These are phyloP conservation scores for Dactylella cylindrospora DNA, from an alignment of 2,329 filamentous ascomycete species.

Conservation along the genomic window DNA sequence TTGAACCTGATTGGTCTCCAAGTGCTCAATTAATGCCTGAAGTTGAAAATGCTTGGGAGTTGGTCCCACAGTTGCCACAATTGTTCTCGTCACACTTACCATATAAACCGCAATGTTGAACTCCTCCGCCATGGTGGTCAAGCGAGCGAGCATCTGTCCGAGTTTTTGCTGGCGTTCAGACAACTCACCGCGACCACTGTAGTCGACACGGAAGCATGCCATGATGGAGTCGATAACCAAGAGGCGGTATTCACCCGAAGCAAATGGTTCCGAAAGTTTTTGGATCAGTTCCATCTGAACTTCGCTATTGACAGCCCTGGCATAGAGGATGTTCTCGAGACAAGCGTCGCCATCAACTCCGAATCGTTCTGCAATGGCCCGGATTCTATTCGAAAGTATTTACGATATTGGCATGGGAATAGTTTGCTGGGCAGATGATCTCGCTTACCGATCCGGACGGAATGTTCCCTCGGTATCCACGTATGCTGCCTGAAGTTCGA, in stretches of 20 bases:
- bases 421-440: not conserved
- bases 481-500: slow-evolving; percentile 55
- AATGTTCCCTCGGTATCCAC: slow-evolving; percentile 70
- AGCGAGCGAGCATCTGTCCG: slow-evolving; percentile 64
- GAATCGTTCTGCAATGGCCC: slow-evolving; percentile 35
- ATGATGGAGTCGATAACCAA: slow-evolving; percentile 70
- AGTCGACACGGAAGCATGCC: slow-evolving; percentile 69
- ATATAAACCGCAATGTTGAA: slow-evolving; percentile 68
- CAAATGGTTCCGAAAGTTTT: slow-evolving; percentile 63
- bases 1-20: slow-evolving; percentile 69
- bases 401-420: not conserved
- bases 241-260: slow-evolving; percentile 65
- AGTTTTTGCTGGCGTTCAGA: slow-evolving; percentile 69
- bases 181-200: slow-evolving; percentile 66
- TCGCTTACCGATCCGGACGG: slow-evolving; percentile 59
- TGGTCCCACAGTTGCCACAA: slow-evolving; percentile 6
- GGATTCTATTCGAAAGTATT: slow-evolving; percentile 14
- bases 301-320: slow-evolving; percentile 67
- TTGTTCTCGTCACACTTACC: slow-evolving; percentile 52
- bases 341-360: slow-evolving; percentile 61
- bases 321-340: slow-evolving; percentile 68
- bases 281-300: slow-evolving; percentile 66
- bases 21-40: slow-evolving; percentile 10
- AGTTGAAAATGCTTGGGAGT: slow-evolving; percentile 4
- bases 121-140: slow-evolving; percentile 67